Percentiles rank a stretch among this genome's conserved stretches.
Evolutionary conservation across 1,139 yeast species (phyloP).

Genomic region (Suhomyces panamericanus): DNA sequence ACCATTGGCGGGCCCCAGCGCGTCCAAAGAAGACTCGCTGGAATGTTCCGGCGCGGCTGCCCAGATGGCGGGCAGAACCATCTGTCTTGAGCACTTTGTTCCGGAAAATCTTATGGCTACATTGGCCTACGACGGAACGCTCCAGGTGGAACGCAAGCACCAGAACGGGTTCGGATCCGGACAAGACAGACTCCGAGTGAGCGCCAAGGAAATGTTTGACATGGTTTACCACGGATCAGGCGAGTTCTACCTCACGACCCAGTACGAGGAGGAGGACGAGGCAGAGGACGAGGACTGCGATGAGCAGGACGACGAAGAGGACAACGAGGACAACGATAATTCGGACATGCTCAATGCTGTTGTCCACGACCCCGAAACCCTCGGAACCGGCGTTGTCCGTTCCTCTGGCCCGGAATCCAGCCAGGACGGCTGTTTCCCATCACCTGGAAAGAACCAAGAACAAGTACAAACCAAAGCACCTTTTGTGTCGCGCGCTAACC

Average conservation of each 20-base stretch:
- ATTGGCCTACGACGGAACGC: slow-evolving; percentile 30
- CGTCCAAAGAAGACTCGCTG: neutral
- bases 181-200: slow-evolving; percentile 48
- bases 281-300: slow-evolving; percentile 4
- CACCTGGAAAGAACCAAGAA: neutral
- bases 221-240: slow-evolving; percentile 41
- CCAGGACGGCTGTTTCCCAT: no score
- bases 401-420: no score
- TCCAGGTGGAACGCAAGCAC: slow-evolving; percentile 58
- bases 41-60: neutral
- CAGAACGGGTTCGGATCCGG: slow-evolving; percentile 71
- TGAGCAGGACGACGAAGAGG: slow-evolving; percentile 14
- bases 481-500: neutral
- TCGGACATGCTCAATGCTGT: slow-evolving; percentile 5
- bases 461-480: neutral
- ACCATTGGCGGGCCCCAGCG: slow-evolving; percentile 2
- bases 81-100: slow-evolving; percentile 30
- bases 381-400: no score
- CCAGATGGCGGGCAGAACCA: slow-evolving; percentile 3
- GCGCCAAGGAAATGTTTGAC: slow-evolving; percentile 46
- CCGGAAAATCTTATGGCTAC: slow-evolving; percentile 35
- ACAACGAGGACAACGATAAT: slow-evolving; percentile 16
- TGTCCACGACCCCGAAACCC: neutral
- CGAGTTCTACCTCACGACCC: slow-evolving; percentile 63
- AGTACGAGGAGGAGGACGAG: slow-evolving; percentile 41